These are phyloP conservation scores for Spinellus fusiger DNA, from an alignment of 192 early-diverging fungal species.

Conservation along the genomic window DNA sequence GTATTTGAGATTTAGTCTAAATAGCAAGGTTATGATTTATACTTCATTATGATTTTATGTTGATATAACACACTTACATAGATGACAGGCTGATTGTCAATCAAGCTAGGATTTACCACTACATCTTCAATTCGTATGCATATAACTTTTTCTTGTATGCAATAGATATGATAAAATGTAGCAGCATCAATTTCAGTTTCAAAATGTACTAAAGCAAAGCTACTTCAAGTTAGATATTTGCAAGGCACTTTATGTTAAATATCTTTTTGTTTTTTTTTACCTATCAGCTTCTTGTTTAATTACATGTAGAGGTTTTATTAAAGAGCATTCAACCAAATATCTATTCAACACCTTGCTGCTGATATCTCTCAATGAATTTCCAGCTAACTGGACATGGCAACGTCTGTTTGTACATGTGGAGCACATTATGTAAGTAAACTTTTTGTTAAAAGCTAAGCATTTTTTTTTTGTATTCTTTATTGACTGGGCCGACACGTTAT, in stretches of 20 bases:
- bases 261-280: not conserved
- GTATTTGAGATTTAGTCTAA: conserved; percentile 7
- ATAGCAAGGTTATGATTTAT: not conserved
- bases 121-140: not conserved
- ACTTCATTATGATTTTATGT: not conserved
- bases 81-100: not conserved
- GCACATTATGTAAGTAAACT: conserved; percentile 1
- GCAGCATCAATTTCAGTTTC: not conserved
- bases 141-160: conserved; percentile 3
- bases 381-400: not conserved
- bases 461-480: no score
- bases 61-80: not conserved
- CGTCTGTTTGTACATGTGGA: conserved; percentile 1
- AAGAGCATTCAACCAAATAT: not conserved
- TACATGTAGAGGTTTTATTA: not conserved
- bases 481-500: no score
- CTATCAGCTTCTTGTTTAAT: not conserved
- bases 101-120: not conserved
- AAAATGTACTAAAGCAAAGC: not conserved
- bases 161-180: not conserved
- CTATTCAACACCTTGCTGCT: not conserved
- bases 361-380: not conserved
- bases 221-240: conserved; percentile 3
- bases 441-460: no score
- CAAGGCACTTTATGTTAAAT: no score